Base-by-base conservation (phyloP, 352 stramenopile species). In the Phytophthora uliginosa region DNA sequence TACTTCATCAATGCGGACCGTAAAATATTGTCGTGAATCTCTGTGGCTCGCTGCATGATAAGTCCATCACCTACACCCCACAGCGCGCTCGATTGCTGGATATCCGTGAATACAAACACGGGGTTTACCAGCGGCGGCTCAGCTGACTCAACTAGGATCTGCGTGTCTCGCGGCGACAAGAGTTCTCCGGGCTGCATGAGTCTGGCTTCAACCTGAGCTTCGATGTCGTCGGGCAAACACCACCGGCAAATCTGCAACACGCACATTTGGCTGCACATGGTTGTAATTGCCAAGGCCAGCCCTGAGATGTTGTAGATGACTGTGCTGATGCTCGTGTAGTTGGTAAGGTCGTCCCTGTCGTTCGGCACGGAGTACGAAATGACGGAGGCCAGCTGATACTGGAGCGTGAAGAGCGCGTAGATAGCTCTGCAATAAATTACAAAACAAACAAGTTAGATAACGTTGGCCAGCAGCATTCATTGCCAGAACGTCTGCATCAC, bases 101-200 rank as follows among this genome's bases (percentile, higher is more conserved):
- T 91, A 63, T 91, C 83, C 3, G 83, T 90, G 69, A 87, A 86
- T 2, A 90, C 81, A 76, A 90, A 90, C 40, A 89, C 81, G 3
- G 81, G 78, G 62, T 83, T 82, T 3, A 80, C 76, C 3, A 74
- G 33, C 34, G 78, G 78, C 15, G 78, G 62, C 47, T 85, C 78
- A 8, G 71, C 66, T 10, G 71, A 75, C 15, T 77, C 74, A 18
- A 81, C 61, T 2, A 80, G 38, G 24, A 68, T 54, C 45, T 73
- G 70, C 6, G 73, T 70, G 40, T 81, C 67, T 58, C 59, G 57
- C 4, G 73, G 77, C 1, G 77, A 74, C 5, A 79, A 17, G 10
- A 79, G 53, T 47, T 83, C 65, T 38, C 74, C 70, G 10, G 69
- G 65, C 13, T 83, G 69, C 60, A 73, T 78, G 34, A 83, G 52